Conservation (phyloP, 1,284 basidiomycete genomes). For the Marasmius sp. region DNA sequence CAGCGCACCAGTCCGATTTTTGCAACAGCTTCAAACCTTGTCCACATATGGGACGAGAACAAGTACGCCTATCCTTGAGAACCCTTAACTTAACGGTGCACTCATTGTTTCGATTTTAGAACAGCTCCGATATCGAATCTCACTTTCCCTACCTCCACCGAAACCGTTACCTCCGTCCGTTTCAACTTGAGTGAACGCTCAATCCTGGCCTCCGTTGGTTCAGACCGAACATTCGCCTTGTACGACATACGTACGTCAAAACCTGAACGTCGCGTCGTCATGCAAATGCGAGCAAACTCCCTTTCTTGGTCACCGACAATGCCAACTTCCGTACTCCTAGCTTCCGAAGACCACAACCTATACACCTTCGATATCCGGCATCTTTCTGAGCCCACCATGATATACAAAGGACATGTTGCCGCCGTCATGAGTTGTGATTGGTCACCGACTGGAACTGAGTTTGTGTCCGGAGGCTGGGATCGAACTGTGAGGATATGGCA, state of each 20-base stretch:
- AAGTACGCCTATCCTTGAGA: slow-evolving; percentile 49
- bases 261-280: slow-evolving; percentile 87
- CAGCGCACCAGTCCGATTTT: slow-evolving; percentile 87
- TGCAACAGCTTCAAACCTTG: slow-evolving; percentile 89
- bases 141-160: slow-evolving; percentile 80
- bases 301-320: slow-evolving; percentile 96
- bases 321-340: slow-evolving; percentile 88
- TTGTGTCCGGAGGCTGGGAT: slow-evolving; percentile 97
- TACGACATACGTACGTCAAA: slow-evolving; percentile 97
- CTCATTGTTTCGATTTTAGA: slow-evolving; percentile 30
- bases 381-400: slow-evolving; percentile 81
- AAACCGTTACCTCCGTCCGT: slow-evolving; percentile 84
- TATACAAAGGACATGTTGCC: slow-evolving; percentile 97
- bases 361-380: slow-evolving; percentile 98
- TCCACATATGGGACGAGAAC: slow-evolving; percentile 98
- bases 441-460: slow-evolving; percentile 94
- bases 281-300: slow-evolving; percentile 91
- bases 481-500: slow-evolving; percentile 94
- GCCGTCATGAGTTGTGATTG: slow-evolving; percentile 94
- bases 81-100: not conserved
- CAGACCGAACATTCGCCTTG: slow-evolving; percentile 92
- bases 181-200: slow-evolving; percentile 96
- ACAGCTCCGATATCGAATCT: slow-evolving; percentile 80
- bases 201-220: slow-evolving; percentile 90
- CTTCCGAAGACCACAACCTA: slow-evolving; percentile 97